phyloP scores from a whole-genome alignment of 176 grass and related monocot species.

The Rhynchospora breviuscula region DNA sequence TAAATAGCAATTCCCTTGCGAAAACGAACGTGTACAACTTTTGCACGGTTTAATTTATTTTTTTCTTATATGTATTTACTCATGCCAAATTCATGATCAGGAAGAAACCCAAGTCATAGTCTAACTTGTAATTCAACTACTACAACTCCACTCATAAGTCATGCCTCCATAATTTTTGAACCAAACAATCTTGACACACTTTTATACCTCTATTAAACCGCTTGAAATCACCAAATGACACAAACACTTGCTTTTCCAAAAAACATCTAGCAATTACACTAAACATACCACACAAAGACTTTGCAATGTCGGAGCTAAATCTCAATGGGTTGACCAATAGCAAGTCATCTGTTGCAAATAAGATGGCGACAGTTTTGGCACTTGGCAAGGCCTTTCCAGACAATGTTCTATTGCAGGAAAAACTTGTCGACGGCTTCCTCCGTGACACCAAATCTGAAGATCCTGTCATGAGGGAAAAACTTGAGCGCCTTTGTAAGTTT shows the following conservation, averaged over 20 bases:
- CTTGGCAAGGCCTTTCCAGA: slow-evolving; percentile 76
- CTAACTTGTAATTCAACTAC: slow-evolving; percentile 44
- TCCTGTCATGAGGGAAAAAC: slow-evolving; percentile 62
- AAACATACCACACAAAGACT: neutral
- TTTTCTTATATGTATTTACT: slow-evolving; percentile 3
- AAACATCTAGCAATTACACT: neutral
- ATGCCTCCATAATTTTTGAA: slow-evolving; percentile 34
- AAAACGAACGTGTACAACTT: neutral
- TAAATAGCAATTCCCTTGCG: neutral
- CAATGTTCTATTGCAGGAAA: slow-evolving; percentile 77
- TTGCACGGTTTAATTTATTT: neutral
- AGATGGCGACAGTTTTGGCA: slow-evolving; percentile 67
- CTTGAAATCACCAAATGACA: neutral
- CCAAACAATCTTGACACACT: slow-evolving; percentile 37
- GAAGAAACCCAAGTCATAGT: neutral
- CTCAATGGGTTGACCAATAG: neutral
- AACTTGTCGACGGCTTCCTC: slow-evolving; percentile 67
- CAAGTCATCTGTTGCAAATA: slow-evolving; percentile 5
- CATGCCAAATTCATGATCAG: slow-evolving; percentile 19
- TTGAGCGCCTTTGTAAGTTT: slow-evolving; percentile 71
- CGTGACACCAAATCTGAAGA: slow-evolving; percentile 49
- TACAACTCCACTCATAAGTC: slow-evolving; percentile 15
- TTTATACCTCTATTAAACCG: slow-evolving; percentile 36
- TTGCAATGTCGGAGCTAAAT: slow-evolving; percentile 33
- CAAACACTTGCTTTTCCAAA: neutral